Base-by-base conservation (phyloP, 768 basidiomycete species). In the Leccinum pellstonianum region DNA sequence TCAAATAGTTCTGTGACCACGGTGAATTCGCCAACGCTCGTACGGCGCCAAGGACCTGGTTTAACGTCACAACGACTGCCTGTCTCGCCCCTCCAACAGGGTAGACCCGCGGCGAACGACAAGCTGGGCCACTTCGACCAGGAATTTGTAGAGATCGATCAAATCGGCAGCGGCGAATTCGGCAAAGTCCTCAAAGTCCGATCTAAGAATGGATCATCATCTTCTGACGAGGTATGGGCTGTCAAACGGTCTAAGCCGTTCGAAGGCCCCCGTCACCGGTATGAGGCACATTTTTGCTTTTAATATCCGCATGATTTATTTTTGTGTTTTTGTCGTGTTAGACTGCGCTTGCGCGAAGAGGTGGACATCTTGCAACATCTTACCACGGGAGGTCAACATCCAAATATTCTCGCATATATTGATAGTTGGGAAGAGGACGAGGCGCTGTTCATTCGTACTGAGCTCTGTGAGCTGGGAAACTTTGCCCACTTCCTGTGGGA, bases 391-490 rank as follows among this genome's bases (percentile, higher is more conserved):
- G 66, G 74, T 31, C 73, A 66, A 27, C 90, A 93, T 74, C 84
- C 90, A 0, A 94, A 97, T 73, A 87, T 98, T 15, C 81, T 99
- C 35, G 83, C 82, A 17, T 96, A 95, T 68, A 80, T 94, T 61
- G 93, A 97, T 76, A 95, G 93, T 63, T 98, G 97, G 97, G 97
- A 99, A 75, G 88, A 97, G 71, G 85, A 88, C 55, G 87, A 91
- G 54, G 82, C 84, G 52, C 77, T 98, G 25, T 98, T 83, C 76
- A 98, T 99, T 67, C 91, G 88, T 66, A 98, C 97, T 3, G 94
- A 96, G 71, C 82, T 99, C 37, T 98, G 97, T 77, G 90, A 89
- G 70, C 83, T 90, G 66, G 97, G 97, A 62, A 97, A 93, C 76
- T 85, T 99, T 65, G 87, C 87, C 4, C 86, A 83, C 64, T 98